Conservation (phyloP, 2,329 filamentous ascomycete genomes). For the Penicillium sp. region DNA sequence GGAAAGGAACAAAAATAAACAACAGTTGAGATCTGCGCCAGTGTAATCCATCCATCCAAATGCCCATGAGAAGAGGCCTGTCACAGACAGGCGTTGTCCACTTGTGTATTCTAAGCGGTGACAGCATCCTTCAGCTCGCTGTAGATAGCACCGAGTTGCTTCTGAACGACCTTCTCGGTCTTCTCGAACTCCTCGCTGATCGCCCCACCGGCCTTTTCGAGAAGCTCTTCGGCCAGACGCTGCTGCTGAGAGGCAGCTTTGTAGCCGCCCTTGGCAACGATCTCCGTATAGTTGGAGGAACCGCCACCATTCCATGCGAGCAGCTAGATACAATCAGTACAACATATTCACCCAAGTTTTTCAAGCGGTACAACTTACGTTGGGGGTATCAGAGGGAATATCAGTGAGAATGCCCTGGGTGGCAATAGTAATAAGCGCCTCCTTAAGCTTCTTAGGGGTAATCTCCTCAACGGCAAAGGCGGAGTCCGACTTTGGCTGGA, state of each 20-base stretch:
- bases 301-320: slow-evolving; percentile 99
- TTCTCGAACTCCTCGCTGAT: slow-evolving; percentile 39
- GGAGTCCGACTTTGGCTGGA: slow-evolving; percentile 84
- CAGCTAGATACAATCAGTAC: slow-evolving; percentile 46
- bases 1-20: slow-evolving; percentile 11
- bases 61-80: slow-evolving; percentile 15
- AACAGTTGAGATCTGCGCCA: slow-evolving; percentile 23
- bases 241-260: slow-evolving; percentile 44
- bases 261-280: slow-evolving; percentile 69
- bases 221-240: slow-evolving; percentile 37
- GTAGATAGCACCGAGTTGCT: slow-evolving; percentile 46
- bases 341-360: background rate
- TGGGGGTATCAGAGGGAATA: slow-evolving; percentile 78
- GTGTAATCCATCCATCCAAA: slow-evolving; percentile 26
- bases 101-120: slow-evolving; percentile 41
- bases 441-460: slow-evolving; percentile 91
- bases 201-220: slow-evolving; percentile 46
- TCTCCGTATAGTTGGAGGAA: slow-evolving; percentile 80
- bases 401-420: slow-evolving; percentile 73
- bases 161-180: slow-evolving; percentile 42
- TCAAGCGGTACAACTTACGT: slow-evolving; percentile 51
- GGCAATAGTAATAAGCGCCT: slow-evolving; percentile 73
- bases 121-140: slow-evolving; percentile 40
- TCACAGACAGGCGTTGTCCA: slow-evolving; percentile 19
- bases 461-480: slow-evolving; percentile 84